phyloP scores from a whole-genome alignment of 2,329 filamentous ascomycete genomes.

The Claviceps capensis region DNA sequence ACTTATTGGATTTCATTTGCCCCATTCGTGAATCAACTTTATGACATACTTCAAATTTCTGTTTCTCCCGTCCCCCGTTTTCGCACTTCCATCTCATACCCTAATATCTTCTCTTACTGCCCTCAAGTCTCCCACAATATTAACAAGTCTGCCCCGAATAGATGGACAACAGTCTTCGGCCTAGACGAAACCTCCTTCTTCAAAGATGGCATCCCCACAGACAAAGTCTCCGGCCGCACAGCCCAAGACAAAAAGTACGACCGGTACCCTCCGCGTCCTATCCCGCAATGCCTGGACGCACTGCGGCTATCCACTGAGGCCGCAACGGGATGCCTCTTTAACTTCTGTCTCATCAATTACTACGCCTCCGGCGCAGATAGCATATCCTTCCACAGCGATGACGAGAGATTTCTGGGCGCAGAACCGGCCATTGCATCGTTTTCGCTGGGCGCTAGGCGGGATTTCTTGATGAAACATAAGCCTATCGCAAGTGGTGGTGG shows the following conservation, averaged over 20 bases:
- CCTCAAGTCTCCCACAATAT: too few species aligned
- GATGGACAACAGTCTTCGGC: constrained; percentile 43
- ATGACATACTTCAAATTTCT: too few species aligned
- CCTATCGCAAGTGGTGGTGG: constrained; percentile 23
- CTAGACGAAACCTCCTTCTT: constrained; percentile 52
- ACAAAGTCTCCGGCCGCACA: constrained; percentile 26
- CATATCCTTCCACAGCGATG: constrained; percentile 69
- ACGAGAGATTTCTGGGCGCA: constrained; percentile 60
- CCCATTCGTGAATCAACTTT: too few species aligned
- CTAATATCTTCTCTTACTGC: not conserved
- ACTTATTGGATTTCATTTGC: too few species aligned
- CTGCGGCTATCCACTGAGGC: constrained; percentile 51
- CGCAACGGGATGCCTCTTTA: constrained; percentile 53
- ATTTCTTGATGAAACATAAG: constrained; percentile 73
- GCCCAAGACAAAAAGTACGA: constrained; percentile 39
- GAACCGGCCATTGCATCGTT: constrained; percentile 63
- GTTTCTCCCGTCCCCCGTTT: not conserved
- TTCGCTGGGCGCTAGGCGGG: constrained; percentile 55
- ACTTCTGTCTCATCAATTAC: constrained; percentile 74
- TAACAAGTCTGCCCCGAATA: constrained; percentile 5
- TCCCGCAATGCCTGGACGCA: constrained; percentile 54
- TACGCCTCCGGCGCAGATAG: constrained; percentile 66
- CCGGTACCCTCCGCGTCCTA: constrained; percentile 49
- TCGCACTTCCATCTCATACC: too few species aligned
- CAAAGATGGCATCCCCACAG: constrained; percentile 26